phyloP scores from a whole-genome alignment of 176 grass and related monocot species.

The Miscanthus lutarioriparius region DNA sequence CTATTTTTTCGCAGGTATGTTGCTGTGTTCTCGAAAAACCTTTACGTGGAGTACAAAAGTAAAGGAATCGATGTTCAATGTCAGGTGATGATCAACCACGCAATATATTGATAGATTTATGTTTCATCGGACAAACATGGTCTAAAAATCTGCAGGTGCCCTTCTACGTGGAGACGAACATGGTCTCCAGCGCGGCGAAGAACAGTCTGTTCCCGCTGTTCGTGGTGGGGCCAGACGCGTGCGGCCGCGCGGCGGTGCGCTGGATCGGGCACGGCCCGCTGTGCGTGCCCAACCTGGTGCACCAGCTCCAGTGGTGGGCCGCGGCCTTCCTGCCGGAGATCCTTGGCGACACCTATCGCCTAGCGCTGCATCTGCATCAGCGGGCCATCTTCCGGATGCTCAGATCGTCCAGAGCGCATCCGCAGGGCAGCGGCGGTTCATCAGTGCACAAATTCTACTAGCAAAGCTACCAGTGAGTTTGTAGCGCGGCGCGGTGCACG shows the following conservation, averaged over 20 bases:
- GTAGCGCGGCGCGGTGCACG: not conserved
- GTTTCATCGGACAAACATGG: too few species aligned
- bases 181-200: not conserved
- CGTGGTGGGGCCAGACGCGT: not conserved
- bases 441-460: not conserved
- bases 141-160: not conserved
- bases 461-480: not conserved
- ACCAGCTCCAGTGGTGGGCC: not conserved
- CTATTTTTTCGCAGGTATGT: not conserved
- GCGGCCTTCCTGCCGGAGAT: not conserved
- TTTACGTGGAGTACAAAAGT: not conserved
- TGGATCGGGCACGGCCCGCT: conserved; percentile 15
- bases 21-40: not conserved
- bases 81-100: not conserved
- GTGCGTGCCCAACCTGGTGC: conserved; percentile 6
- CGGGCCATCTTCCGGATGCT: not conserved
- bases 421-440: not conserved
- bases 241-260: not conserved
- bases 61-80: conserved; percentile 2
- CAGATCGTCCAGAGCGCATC: not conserved
- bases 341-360: not conserved
- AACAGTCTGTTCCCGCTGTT: not conserved
- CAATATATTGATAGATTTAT: not conserved
- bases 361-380: not conserved
- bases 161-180: not conserved